Evolutionary conservation across 306 rosid species (phyloP), one percentile per base, ranked within the genome.

Genomic region (Inga laurina): DNA sequence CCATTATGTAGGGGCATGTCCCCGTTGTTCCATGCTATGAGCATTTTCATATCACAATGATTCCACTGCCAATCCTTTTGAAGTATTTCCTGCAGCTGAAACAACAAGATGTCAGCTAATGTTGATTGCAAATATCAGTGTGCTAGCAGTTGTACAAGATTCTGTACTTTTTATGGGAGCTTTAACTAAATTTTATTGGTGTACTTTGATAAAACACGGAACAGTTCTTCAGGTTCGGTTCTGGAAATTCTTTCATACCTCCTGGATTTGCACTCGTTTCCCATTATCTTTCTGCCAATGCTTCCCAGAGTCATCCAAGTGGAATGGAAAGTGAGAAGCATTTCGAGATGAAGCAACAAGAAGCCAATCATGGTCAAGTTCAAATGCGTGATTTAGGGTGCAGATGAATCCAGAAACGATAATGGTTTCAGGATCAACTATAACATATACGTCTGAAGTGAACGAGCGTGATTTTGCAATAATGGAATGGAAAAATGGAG

Each of bases 401-500:
- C 92, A 86, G 82, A 92, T 83, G 75, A 94, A 87, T 89, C 92
- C 98, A 39, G 91, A 91, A 64, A 91, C 75, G 71, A 94, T 86
- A 84, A 94, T 74, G 48, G 87, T 92, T 88, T 92, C 94, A 43
- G 98, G 89, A 83, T 94, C 87, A 79, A 91, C 73, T 24, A 94
- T 69, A 66, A 87, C 98, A 79, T 81, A 85, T 81, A 96, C 82
- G 49, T 96, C 94, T 18, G 98, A 85, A 67, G 79, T 39, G 81
- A 86, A 91, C 44, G 88, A 85, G 43, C 46, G 48, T 7, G 94
- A 91, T 62, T 89, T 96, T 73, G 90, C 93, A 82, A 93, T 71
- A 97, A 96, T 92, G 76, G 97, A 96, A 86, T 96, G 98, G 85
- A 96, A 90, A 85, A 85, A 93, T 46, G 99, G 97, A 77, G 97